These are phyloP conservation scores for Hypoxylon crocopeplum DNA, from an alignment of 495 filamentous ascomycete genomes.

Conservation along the genomic window DNA sequence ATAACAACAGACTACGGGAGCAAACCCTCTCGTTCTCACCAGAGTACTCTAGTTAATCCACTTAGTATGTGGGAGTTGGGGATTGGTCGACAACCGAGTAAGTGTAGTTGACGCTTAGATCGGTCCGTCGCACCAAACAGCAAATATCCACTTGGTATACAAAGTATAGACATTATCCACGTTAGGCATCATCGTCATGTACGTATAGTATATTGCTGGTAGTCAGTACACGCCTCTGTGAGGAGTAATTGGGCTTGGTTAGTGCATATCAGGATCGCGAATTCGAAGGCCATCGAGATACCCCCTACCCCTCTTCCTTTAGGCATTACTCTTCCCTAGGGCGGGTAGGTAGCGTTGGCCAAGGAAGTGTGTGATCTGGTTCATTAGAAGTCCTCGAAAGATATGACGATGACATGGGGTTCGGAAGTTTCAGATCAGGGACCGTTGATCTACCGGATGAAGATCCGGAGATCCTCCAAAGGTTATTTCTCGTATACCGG, in stretches of 20 bases:
- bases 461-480: slow-evolving; percentile 12
- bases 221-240: not conserved
- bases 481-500: slow-evolving; percentile 18
- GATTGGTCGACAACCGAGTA: too few species aligned
- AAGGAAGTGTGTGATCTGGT: not conserved
- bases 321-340: not conserved
- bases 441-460: slow-evolving; percentile 23
- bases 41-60: not conserved
- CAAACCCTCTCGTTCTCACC: not conserved
- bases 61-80: too few species aligned
- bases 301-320: slow-evolving; percentile 2
- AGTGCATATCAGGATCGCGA: slow-evolving; percentile 4
- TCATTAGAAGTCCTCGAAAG: not conserved
- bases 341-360: not conserved
- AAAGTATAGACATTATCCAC: slow-evolving; percentile 7
- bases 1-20: not conserved
- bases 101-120: not conserved
- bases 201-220: not conserved
- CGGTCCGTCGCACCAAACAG: slow-evolving; percentile 10
- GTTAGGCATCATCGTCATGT: slow-evolving; percentile 5
- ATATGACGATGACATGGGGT: slow-evolving; percentile 15
- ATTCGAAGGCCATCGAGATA: slow-evolving; percentile 1
- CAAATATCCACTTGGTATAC: slow-evolving; percentile 22
- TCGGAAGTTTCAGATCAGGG: slow-evolving; percentile 7
- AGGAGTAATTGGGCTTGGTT: slow-evolving; percentile 1